Evolutionary conservation across 2,329 filamentous ascomycete species (phyloP), one percentile per base, ranked within the genome.

Genomic region (Microsporum canis): DNA sequence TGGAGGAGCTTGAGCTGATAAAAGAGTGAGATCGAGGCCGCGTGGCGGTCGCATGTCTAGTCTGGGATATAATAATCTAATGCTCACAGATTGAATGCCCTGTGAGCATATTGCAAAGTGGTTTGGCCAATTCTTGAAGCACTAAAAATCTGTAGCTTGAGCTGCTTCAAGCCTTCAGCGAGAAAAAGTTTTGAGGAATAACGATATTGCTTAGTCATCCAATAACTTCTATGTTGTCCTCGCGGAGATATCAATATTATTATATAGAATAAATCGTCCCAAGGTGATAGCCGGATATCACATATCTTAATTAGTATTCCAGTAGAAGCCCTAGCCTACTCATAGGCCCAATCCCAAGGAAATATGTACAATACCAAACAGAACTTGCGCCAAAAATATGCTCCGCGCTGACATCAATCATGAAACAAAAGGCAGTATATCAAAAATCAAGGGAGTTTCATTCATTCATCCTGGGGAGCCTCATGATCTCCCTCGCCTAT

Each of bases 401-500:
- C 59, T 66, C 63, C 66, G 60, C 27, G 58, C 61, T 61, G 57
- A 60, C 61, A 59, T 63, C 10, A 61, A 60, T 62, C 59, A 62
- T 60, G 57, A 61, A 55, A 57, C 27, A 51, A 5, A 33, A 27
- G 10, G 31, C 4, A 27, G 4, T n/a, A 10, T 41, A 14, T 43
- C 7, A 17, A 14, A 47, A 45, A 31, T 43, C 36, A 58, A 12
- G 38, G 14, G 8, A 39, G 45, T 10, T 29, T 14, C 10, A 31
- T 5, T 51, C 10, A 51, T 33, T 51, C 45, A 51, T 51, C 27
- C 27, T 51, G 27, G 10, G 27, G 27, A 27, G 7, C 33, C 14
- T 31, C 33, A n/a, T 59, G 39, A 27, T n/a, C 57, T 29, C 10
- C 31, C 8, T 33, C 41, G 14, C 31, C 43, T 33, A 43, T 41